Evolutionary conservation across 2,329 filamentous ascomycete genomes (phyloP).

Genomic region (Xylariaceae sp.): DNA sequence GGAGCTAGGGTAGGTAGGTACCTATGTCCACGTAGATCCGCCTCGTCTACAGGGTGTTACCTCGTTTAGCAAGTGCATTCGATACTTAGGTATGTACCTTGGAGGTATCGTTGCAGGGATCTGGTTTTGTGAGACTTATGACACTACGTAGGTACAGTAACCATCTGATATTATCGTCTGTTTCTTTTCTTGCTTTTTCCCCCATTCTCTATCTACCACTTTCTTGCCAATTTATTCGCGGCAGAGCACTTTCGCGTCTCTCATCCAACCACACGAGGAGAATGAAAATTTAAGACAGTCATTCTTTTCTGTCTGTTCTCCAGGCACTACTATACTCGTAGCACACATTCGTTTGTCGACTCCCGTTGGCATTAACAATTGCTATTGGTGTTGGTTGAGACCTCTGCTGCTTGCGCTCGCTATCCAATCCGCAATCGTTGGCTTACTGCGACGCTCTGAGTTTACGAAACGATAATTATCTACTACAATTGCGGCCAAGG

Average conservation of each 20-base stretch:
- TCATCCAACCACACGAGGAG: slow-evolving; percentile 12
- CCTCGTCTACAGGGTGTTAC: background rate
- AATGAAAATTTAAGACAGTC: slow-evolving; percentile 17
- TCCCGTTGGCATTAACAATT: no score
- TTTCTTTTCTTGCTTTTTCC: slow-evolving; percentile 14
- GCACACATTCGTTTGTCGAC: slow-evolving; percentile 22
- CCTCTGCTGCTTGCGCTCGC: slow-evolving; percentile 9
- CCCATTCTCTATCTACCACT: slow-evolving; percentile 14
- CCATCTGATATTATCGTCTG: slow-evolving; percentile 12
- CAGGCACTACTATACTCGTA: slow-evolving; percentile 3
- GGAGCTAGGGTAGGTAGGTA: background rate
- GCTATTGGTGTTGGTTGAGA: background rate
- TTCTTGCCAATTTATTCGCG: slow-evolving; percentile 8
- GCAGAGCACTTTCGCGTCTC: slow-evolving; percentile 13
- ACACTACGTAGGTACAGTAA: background rate
- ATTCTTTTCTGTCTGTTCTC: slow-evolving; percentile 11
- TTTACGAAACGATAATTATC: background rate
- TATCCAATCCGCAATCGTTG: background rate
- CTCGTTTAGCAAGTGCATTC: slow-evolving; percentile 15
- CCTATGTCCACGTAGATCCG: background rate
- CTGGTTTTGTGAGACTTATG: slow-evolving; percentile 17
- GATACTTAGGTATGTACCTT: slow-evolving; percentile 7
- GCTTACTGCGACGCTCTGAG: background rate
- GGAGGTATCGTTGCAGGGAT: background rate
- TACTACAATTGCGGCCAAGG: background rate